phyloP scores from a whole-genome alignment of 2,329 filamentous ascomycete species.

The Coleophoma cylindrospora region DNA sequence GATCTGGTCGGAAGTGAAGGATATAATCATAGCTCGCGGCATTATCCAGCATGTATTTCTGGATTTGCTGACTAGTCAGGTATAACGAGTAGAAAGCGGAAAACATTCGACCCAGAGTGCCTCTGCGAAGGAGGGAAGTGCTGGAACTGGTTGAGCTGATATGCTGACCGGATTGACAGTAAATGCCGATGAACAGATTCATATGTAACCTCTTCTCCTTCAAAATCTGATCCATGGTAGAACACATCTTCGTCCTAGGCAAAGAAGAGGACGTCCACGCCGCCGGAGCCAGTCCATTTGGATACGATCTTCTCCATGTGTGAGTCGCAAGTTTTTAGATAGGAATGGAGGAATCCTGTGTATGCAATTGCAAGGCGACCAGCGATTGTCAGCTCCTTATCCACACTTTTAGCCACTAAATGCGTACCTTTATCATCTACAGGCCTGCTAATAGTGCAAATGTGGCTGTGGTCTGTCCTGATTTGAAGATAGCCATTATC shows the following conservation, averaged over 20 bases:
- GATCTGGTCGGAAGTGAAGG: not conserved
- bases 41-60: not conserved
- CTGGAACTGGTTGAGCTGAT: not conserved
- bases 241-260: conserved; percentile 1
- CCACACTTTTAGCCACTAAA: too few relatives aligned
- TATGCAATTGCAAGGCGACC: conserved; percentile 1
- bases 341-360: not conserved
- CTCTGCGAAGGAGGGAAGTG: not conserved
- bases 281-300: not conserved
- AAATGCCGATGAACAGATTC: not conserved
- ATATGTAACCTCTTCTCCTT: not conserved
- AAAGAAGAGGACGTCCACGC: conserved; percentile 1
- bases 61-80: not conserved
- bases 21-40: not conserved
- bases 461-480: not conserved
- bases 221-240: not conserved
- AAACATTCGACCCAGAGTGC: not conserved
- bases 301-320: not conserved
- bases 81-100: not conserved
- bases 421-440: not conserved
- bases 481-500: not conserved
- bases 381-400: too few relatives aligned
- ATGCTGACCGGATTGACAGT: not conserved
- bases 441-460: not conserved
- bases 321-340: not conserved